Conservation (phyloP, 148 eudicot species). For the Selenicereus undatus region DNA sequence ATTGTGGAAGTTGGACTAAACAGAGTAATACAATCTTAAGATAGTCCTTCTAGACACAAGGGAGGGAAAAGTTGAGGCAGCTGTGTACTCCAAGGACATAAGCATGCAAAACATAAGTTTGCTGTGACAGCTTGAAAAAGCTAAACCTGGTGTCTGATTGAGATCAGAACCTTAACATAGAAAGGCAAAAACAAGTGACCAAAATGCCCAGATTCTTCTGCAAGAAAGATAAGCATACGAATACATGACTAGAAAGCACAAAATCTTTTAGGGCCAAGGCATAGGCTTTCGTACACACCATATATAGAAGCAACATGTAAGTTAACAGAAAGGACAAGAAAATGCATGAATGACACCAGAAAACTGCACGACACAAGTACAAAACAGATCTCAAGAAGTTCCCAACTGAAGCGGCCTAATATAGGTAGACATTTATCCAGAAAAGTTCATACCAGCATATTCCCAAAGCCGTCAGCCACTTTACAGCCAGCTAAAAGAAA, state of each 20-base stretch:
- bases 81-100: background rate
- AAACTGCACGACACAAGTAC: background rate
- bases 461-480: constrained; percentile 92
- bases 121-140: background rate
- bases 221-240: no score
- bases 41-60: background rate
- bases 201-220: background rate
- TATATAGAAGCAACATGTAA: background rate
- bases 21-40: background rate
- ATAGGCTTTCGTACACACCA: background rate
- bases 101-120: no score
- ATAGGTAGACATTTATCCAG: background rate
- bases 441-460: constrained; percentile 62
- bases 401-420: background rate
- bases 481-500: constrained; percentile 90
- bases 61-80: background rate
- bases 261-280: background rate
- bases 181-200: background rate
- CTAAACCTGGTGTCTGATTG: no score
- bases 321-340: background rate
- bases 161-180: background rate
- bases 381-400: background rate
- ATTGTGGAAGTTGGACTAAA: background rate
- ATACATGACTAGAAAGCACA: background rate
- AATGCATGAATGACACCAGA: background rate